Percentiles rank a stretch among this genome's conserved stretches.
Evolutionary conservation across 202 grass and related monocot genomes (phyloP).

Genomic region (Thinopyrum obtusiflorum): DNA sequence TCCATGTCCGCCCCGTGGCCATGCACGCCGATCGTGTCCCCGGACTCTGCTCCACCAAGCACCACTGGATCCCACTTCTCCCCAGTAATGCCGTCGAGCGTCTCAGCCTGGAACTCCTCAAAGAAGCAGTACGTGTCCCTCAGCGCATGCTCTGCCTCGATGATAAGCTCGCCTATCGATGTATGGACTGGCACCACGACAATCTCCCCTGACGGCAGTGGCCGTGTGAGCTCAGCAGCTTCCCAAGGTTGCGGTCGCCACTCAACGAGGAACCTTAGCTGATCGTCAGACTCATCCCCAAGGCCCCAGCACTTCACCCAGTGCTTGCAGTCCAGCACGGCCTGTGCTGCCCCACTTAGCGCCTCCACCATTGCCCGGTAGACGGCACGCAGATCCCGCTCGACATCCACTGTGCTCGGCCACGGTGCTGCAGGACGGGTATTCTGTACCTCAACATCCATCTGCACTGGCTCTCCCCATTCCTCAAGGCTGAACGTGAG

Average conservation of each 20-base stretch:
- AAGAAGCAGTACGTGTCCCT: conserved; percentile 78
- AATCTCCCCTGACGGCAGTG: conserved; percentile 58
- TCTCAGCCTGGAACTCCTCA: conserved; percentile 56
- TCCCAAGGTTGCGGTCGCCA: conserved; percentile 68
- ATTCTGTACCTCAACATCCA: conserved; percentile 23
- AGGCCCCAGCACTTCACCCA: conserved; percentile 89
- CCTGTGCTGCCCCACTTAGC: conserved; percentile 36
- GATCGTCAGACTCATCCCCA: conserved; percentile 73
- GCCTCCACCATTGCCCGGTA: conserved; percentile 55
- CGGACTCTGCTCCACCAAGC: conserved; percentile 80
- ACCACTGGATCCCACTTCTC: conserved; percentile 89
- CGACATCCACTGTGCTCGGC: conserved; percentile 39
- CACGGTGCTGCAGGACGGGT: conserved; percentile 29
- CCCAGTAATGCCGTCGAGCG: conserved; percentile 64
- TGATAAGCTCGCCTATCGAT: conserved; percentile 74
- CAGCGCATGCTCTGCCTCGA: conserved; percentile 59
- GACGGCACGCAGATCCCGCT: conserved; percentile 59
- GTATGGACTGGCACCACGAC: conserved; percentile 76
- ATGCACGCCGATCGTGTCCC: conserved; percentile 54
- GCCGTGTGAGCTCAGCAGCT: conserved; percentile 50
- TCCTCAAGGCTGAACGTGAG: conserved; percentile 86
- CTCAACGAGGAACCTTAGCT: conserved; percentile 70
- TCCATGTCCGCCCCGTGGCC: conserved; percentile 64
- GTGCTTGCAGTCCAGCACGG: conserved; percentile 79
- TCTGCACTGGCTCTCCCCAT: conserved; percentile 17